These are phyloP conservation scores for Mycena sp. DNA, from an alignment of 1,284 basidiomycete species.

Conservation along the genomic window DNA sequence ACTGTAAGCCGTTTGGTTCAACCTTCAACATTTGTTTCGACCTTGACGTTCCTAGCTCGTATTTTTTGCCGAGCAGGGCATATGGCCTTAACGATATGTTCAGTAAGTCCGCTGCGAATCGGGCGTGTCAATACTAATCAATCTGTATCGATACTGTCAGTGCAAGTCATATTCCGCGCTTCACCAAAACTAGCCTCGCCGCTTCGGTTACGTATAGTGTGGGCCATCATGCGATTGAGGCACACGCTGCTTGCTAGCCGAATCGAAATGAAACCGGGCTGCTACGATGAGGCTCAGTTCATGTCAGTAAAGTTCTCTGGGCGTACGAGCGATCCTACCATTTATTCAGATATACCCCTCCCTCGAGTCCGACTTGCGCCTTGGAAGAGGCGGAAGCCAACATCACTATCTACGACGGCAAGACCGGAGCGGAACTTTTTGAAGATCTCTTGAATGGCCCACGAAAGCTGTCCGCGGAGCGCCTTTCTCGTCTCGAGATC, in stretches of 20 bases:
- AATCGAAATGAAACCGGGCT: slow-evolving; percentile 25
- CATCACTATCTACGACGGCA: too few species aligned
- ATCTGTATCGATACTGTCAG: background rate
- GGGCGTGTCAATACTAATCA: background rate
- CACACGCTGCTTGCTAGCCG: slow-evolving; percentile 20
- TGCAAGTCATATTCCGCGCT: slow-evolving; percentile 9
- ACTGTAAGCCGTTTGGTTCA: slow-evolving; percentile 3
- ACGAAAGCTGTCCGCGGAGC: slow-evolving; percentile 7
- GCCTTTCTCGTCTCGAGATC: slow-evolving; percentile 12
- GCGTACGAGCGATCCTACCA: slow-evolving; percentile 2
- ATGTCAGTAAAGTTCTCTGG: background rate
- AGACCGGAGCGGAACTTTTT: slow-evolving; percentile 10
- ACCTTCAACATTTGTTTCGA: background rate
- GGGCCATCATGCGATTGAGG: slow-evolving; percentile 22
- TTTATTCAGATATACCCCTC: too few species aligned
- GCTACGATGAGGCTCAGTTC: slow-evolving; percentile 23
- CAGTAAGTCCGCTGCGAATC: background rate
- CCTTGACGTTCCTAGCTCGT: slow-evolving; percentile 4
- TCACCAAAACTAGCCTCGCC: slow-evolving; percentile 15
- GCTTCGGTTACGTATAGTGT: slow-evolving; percentile 12
- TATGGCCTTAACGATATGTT: slow-evolving; percentile 28
- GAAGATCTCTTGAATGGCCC: slow-evolving; percentile 7
- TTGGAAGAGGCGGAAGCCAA: too few species aligned
- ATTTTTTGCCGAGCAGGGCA: slow-evolving; percentile 27
- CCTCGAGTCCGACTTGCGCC: too few species aligned